These are phyloP conservation scores for Gossypium turneri DNA, from an alignment of 345 rosid genomes.

Conservation along the genomic window DNA sequence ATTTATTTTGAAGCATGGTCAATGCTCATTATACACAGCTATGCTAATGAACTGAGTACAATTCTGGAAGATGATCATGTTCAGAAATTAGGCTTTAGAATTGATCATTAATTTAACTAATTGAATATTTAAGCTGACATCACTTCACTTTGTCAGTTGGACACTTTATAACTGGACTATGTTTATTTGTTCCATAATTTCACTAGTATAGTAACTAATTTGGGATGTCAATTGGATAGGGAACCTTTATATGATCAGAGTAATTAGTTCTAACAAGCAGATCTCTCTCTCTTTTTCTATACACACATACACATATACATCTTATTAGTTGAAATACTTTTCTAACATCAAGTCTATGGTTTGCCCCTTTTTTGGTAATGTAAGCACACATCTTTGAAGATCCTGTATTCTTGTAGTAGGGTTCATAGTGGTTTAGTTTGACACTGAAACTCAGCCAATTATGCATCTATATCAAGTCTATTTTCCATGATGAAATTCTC, in stretches of 20 bases:
- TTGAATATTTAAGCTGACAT: neutral
- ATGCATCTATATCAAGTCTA: neutral
- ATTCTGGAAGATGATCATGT: neutral
- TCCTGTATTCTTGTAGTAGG: neutral
- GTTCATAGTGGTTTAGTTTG: neutral
- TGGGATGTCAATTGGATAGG: neutral
- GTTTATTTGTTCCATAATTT: too few relatives aligned
- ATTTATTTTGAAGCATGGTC: neutral
- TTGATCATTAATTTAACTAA: neutral
- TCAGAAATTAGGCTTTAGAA: neutral
- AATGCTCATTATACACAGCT: neutral
- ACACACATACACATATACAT: too few relatives aligned
- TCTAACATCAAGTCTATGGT: neutral
- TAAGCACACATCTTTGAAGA: neutral
- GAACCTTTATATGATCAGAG: neutral
- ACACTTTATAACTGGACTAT: too few relatives aligned
- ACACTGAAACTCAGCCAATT: neutral
- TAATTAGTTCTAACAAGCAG: neutral
- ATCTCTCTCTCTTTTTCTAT: neutral
- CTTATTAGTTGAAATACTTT: neutral
- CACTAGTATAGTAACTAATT: neutral
- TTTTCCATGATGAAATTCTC: conserved; percentile 7
- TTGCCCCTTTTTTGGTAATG: neutral
- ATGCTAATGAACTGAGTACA: neutral
- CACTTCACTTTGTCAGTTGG: too few relatives aligned